Evolutionary conservation across 2,329 filamentous ascomycete genomes (phyloP).

Genomic region (Fusarium irregulare): DNA sequence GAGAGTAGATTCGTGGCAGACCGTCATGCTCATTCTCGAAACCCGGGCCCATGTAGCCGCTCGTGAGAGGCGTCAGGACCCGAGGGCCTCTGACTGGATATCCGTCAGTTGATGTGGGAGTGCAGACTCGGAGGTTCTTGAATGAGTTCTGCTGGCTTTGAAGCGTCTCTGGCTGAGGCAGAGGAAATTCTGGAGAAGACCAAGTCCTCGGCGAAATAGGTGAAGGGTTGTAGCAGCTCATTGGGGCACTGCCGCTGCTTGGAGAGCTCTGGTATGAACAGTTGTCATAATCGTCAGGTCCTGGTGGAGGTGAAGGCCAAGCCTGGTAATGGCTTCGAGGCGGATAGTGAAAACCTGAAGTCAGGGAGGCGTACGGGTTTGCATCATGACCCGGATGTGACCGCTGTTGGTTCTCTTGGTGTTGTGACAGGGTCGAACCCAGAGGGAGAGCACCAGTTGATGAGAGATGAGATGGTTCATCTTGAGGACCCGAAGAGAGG

Average conservation of each 20-base stretch:
- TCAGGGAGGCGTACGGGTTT: slow-evolving; percentile 39
- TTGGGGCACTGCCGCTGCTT: slow-evolving; percentile 37
- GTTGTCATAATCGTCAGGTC: slow-evolving; percentile 53
- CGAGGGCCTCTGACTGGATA: slow-evolving; percentile 31
- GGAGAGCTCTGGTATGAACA: slow-evolving; percentile 52
- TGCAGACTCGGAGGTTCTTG: slow-evolving; percentile 40
- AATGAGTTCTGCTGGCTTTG: slow-evolving; percentile 39
- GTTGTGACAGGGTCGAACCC: slow-evolving; percentile 37
- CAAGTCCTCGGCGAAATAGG: slow-evolving; percentile 52
- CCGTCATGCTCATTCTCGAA: slow-evolving; percentile 37
- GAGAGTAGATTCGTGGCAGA: slow-evolving; percentile 25
- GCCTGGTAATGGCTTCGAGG: slow-evolving; percentile 40
- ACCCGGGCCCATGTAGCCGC: slow-evolving; percentile 24
- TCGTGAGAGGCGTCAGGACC: slow-evolving; percentile 35
- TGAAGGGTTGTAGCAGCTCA: slow-evolving; percentile 46
- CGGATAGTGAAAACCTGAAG: slow-evolving; percentile 40
- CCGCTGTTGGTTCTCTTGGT: slow-evolving; percentile 28
- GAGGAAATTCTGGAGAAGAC: slow-evolving; percentile 46
- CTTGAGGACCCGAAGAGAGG: slow-evolving; percentile 38
- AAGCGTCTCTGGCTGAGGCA: slow-evolving; percentile 34
- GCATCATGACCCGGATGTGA: slow-evolving; percentile 32
- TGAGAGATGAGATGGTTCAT: slow-evolving; percentile 40
- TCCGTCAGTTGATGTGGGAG: slow-evolving; percentile 43
- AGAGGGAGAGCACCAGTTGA: slow-evolving; percentile 38
- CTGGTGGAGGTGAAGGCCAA: slow-evolving; percentile 54